Evolutionary conservation across 495 filamentous ascomycete genomes (phyloP).

Genomic region (Penicillium diatomitis): DNA sequence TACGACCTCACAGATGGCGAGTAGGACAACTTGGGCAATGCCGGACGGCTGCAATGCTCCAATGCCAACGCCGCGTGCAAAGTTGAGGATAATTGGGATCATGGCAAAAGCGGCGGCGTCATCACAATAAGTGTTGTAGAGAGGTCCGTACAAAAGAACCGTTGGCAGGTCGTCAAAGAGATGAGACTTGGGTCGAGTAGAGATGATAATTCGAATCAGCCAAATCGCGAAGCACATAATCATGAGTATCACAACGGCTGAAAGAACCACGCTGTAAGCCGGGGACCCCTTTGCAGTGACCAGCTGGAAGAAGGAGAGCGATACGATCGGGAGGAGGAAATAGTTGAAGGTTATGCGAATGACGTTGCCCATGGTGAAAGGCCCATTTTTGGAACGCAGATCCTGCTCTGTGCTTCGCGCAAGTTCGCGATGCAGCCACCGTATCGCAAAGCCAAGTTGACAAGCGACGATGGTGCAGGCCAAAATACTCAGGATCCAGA

Average conservation of each 20-base stretch:
- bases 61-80: slow-evolving; percentile 80
- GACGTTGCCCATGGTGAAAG: slow-evolving; percentile 82
- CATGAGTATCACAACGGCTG: slow-evolving; percentile 62
- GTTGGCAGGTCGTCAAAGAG: slow-evolving; percentile 91
- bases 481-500: slow-evolving; percentile 74
- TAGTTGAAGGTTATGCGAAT: slow-evolving; percentile 87
- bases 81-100: slow-evolving; percentile 72
- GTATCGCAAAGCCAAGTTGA: slow-evolving; percentile 64
- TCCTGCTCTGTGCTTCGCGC: slow-evolving; percentile 73
- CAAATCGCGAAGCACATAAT: slow-evolving; percentile 66
- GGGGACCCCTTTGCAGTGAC: slow-evolving; percentile 63
- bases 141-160: slow-evolving; percentile 79
- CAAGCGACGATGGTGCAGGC: slow-evolving; percentile 56
- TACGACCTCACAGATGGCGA: slow-evolving; percentile 91
- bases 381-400: slow-evolving; percentile 79
- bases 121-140: slow-evolving; percentile 96
- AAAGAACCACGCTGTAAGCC: slow-evolving; percentile 57
- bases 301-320: slow-evolving; percentile 83
- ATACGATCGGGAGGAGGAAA: slow-evolving; percentile 76
- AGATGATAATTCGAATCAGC: slow-evolving; percentile 69
- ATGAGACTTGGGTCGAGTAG: slow-evolving; percentile 69
- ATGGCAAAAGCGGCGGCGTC: slow-evolving; percentile 83
- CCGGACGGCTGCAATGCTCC: slow-evolving; percentile 89
- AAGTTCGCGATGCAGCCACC: slow-evolving; percentile 64
- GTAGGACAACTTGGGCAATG: slow-evolving; percentile 80